Conservation (phyloP, 139 green algal species). For the Haematococcus lacustris region DNA sequence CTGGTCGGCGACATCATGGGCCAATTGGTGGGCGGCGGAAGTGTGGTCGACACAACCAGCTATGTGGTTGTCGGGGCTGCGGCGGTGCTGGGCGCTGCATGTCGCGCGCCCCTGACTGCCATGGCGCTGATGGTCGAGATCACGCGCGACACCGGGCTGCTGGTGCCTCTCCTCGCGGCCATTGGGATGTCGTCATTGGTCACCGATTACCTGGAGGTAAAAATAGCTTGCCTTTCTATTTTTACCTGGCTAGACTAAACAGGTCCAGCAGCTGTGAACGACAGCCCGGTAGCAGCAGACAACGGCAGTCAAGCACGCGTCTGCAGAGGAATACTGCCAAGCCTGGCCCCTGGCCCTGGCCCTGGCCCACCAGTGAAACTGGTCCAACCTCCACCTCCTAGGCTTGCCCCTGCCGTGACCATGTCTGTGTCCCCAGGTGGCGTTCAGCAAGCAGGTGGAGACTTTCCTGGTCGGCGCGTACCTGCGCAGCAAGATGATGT, state of each 20-base stretch:
- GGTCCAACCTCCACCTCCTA: too few relatives aligned
- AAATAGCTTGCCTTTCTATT: too few relatives aligned
- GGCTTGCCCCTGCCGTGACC: too few relatives aligned
- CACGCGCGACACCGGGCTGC: conserved; percentile 41
- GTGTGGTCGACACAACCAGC: conserved; percentile 38
- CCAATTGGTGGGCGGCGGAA: conserved; percentile 12
- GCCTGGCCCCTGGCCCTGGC: too few relatives aligned
- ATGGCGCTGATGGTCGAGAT: conserved; percentile 56
- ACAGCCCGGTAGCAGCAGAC: too few relatives aligned
- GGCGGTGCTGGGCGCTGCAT: conserved; percentile 50
- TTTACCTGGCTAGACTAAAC: too few relatives aligned
- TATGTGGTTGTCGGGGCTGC: conserved; percentile 58
- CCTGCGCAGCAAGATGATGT: conserved; percentile 35
- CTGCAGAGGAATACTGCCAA: too few relatives aligned
- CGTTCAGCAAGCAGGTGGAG: conserved; percentile 34
- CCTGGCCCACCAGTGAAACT: too few relatives aligned
- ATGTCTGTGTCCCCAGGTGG: conserved; percentile 17
- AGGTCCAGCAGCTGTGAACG: too few relatives aligned
- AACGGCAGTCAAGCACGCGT: too few relatives aligned
- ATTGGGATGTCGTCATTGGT: conserved; percentile 43
- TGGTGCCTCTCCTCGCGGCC: conserved; percentile 47
- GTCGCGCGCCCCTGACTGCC: conserved; percentile 51
- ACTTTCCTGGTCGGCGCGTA: conserved; percentile 27
- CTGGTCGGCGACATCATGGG: conserved; percentile 33
- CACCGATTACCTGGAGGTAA: conserved; percentile 40